phyloP scores from a whole-genome alignment of 1,284 basidiomycete genomes.

The Microbotryum silenes-acaulis region DNA sequence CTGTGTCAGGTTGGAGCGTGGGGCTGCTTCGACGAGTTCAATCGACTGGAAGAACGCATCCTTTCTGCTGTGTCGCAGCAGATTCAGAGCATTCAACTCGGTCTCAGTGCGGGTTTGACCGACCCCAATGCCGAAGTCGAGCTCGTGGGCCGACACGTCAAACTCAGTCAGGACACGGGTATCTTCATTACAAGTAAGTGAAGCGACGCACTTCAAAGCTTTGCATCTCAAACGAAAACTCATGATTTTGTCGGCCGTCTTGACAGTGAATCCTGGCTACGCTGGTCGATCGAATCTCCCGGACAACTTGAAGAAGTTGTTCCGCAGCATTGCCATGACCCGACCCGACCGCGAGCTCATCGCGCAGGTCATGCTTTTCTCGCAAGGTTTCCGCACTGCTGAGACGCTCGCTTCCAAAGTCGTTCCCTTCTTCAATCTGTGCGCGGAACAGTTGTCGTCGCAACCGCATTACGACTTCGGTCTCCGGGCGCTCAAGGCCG shows the following conservation, averaged over 20 bases:
- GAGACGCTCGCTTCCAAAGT: slow-evolving; percentile 94
- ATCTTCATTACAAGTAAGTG: slow-evolving; percentile 35
- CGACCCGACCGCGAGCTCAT: slow-evolving; percentile 96
- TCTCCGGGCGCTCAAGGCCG: slow-evolving; percentile 92
- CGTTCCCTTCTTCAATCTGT: slow-evolving; percentile 98
- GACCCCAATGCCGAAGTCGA: slow-evolving; percentile 86
- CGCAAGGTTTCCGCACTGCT: slow-evolving; percentile 96
- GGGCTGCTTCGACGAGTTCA: slow-evolving; percentile 85
- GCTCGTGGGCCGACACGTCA: slow-evolving; percentile 87
- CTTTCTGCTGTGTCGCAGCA: slow-evolving; percentile 97
- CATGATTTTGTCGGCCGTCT: neutral
- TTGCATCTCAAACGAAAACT: slow-evolving; percentile 52
- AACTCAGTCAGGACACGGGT: slow-evolving; percentile 90
- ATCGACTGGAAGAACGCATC: slow-evolving; percentile 95
- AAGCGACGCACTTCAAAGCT: slow-evolving; percentile 52
- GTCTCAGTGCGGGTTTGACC: slow-evolving; percentile 67
- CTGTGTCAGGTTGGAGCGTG: slow-evolving; percentile 98
- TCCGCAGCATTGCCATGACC: slow-evolving; percentile 99
- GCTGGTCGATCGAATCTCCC: slow-evolving; percentile 95
- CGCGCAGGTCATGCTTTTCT: slow-evolving; percentile 98
- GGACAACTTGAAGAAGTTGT: slow-evolving; percentile 87
- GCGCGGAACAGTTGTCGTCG: slow-evolving; percentile 89
- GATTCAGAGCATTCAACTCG: slow-evolving; percentile 97
- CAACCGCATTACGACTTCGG: slow-evolving; percentile 99
- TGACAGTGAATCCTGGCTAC: slow-evolving; percentile 87